Percentiles rank a stretch among this genome's conserved stretches.
Conservation (phyloP, 495 filamentous ascomycete genomes). For the Aspergillus ostianus region DNA sequence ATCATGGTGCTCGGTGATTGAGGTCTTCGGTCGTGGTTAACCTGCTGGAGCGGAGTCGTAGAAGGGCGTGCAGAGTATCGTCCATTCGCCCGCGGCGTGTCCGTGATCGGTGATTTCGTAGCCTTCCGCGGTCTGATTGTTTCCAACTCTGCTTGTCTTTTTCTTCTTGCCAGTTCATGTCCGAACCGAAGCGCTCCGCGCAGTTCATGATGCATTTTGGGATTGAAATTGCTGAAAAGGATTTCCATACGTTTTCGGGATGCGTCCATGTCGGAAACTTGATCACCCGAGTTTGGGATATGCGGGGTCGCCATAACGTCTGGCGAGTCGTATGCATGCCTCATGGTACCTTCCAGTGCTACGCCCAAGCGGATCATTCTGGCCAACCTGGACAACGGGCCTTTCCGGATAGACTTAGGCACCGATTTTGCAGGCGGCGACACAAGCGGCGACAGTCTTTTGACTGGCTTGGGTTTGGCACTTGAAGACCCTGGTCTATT, state of each 20-base stretch:
- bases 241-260: slow-evolving; percentile 37
- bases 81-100: no score
- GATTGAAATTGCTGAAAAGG: slow-evolving; percentile 46
- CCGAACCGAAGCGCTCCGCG: slow-evolving; percentile 48
- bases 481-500: background rate
- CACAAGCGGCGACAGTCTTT: background rate
- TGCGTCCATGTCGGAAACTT: slow-evolving; percentile 13
- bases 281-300: slow-evolving; percentile 8
- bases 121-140: background rate
- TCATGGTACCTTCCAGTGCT: slow-evolving; percentile 9
- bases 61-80: background rate
- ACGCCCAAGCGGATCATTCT: no score
- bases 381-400: background rate
- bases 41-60: background rate
- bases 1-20: slow-evolving; percentile 18
- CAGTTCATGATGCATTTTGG: slow-evolving; percentile 42
- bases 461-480: background rate
- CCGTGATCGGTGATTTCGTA: no score
- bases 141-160: slow-evolving; percentile 18
- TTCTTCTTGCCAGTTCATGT: slow-evolving; percentile 45
- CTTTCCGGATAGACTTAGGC: background rate
- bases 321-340: slow-evolving; percentile 1
- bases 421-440: background rate
- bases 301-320: background rate
- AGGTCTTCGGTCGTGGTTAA: background rate